phyloP scores from a whole-genome alignment of 805 yeast species.

The Yamadazyma paraphyllophila region DNA sequence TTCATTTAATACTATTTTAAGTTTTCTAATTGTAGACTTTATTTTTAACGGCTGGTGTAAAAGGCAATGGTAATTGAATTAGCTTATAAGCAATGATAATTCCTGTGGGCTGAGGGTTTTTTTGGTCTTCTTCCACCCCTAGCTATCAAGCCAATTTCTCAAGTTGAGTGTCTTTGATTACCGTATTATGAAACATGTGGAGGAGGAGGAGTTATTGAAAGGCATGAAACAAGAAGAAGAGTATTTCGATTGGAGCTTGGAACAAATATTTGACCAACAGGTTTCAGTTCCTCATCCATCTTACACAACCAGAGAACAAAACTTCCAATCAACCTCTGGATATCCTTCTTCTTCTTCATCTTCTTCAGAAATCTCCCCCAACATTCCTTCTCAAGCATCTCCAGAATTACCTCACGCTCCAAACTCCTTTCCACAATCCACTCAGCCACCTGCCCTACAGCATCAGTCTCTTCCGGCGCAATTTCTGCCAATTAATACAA shows the following conservation, averaged over 20 bases:
- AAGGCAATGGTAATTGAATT: neutral
- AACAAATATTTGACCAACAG: constrained; percentile 4
- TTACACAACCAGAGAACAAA: neutral
- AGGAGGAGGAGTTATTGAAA: constrained; percentile 5
- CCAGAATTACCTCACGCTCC: neutral
- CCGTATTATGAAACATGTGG: constrained; percentile 3
- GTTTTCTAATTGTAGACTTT: neutral
- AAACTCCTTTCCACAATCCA: neutral
- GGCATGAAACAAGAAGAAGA: constrained; percentile 3
- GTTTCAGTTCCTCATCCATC: neutral
- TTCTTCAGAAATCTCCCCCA: neutral
- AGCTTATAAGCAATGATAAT: neutral
- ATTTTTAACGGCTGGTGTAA: neutral
- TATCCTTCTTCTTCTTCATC: neutral
- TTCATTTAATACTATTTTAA: neutral
- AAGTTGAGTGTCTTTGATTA: constrained; percentile 5
- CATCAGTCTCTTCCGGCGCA: neutral
- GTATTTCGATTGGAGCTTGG: constrained; percentile 4
- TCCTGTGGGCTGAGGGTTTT: neutral
- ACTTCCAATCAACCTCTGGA: neutral
- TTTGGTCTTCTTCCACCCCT: neutral
- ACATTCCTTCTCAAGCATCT: neutral
- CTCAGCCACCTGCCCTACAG: neutral
- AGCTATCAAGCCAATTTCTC: neutral
- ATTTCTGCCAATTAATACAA: neutral